A percentile compares a stretch with the other conserved stretches of the same genome.
Conservation (phyloP, 768 basidiomycete species). For the Hebeloma cylindrosporum region DNA sequence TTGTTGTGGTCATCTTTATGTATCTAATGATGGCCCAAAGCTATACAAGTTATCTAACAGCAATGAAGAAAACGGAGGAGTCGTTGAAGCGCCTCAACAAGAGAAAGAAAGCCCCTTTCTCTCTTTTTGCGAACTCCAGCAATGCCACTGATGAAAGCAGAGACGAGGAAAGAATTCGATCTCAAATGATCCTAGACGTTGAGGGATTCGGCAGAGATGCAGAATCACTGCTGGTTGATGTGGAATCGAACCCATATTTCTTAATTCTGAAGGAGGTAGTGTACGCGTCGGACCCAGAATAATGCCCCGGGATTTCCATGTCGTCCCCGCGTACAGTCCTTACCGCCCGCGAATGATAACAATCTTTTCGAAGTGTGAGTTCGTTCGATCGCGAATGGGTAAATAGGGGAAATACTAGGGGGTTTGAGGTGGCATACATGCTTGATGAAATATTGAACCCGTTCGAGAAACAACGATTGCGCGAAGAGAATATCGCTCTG, state of each 20-base stretch:
- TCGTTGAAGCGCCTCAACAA: constrained; percentile 84
- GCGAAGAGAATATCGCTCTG: constrained; percentile 43
- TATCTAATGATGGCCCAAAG: constrained; percentile 34
- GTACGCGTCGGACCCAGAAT: constrained; percentile 40
- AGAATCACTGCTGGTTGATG: constrained; percentile 62
- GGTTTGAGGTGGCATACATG: constrained; percentile 32
- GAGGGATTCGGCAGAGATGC: constrained; percentile 83
- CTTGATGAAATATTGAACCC: constrained; percentile 57
- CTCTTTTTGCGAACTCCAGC: constrained; percentile 65
- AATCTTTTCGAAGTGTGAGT: too few species aligned
- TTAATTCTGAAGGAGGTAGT: constrained; percentile 60
- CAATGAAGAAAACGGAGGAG: constrained; percentile 92
- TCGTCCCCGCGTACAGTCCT: too few species aligned
- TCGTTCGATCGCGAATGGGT: too few species aligned
- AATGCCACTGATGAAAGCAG: constrained; percentile 63
- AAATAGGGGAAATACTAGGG: too few species aligned
- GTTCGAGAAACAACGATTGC: constrained; percentile 36
- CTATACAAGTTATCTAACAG: constrained; percentile 76
- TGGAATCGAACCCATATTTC: constrained; percentile 53
- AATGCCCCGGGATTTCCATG: constrained; percentile 2
- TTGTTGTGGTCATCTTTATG: not conserved
- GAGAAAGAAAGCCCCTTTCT: constrained; percentile 75
- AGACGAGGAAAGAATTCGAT: constrained; percentile 87
- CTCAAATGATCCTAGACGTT: constrained; percentile 85
- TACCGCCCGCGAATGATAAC: too few species aligned